A percentile compares a stretch with the other conserved stretches of the same genome.
phyloP scores from a whole-genome alignment of 768 basidiomycete species.

The Podaxis mareebaensis region DNA sequence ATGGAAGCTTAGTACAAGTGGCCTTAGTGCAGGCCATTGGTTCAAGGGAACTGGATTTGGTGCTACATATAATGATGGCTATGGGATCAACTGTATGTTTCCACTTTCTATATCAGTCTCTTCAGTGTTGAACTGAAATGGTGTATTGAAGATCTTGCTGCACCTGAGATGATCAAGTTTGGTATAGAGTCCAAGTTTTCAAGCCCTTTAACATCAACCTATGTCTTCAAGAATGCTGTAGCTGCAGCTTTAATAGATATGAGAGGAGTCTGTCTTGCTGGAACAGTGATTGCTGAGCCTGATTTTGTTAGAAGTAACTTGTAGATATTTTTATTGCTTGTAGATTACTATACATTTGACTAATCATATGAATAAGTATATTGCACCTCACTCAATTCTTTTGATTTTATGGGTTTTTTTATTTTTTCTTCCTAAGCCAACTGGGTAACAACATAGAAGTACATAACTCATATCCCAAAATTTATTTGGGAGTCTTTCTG shows the following conservation, averaged over 20 bases:
- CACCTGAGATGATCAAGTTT: slow-evolving; percentile 79
- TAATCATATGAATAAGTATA: not conserved
- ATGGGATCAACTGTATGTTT: slow-evolving; percentile 88
- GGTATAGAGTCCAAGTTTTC: slow-evolving; percentile 91
- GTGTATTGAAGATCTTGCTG: slow-evolving; percentile 67
- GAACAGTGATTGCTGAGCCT: slow-evolving; percentile 23
- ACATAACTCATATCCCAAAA: not conserved
- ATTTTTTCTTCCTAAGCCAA: not conserved
- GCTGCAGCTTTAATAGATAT: slow-evolving; percentile 68
- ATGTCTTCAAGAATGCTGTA: slow-evolving; percentile 62
- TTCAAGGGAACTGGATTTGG: slow-evolving; percentile 96
- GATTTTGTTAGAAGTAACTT: slow-evolving; percentile 29
- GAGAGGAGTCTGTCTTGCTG: slow-evolving; percentile 49
- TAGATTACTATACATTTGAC: not conserved
- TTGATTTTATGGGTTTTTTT: slow-evolving; percentile 9
- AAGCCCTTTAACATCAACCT: slow-evolving; percentile 68
- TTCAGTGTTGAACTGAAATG: not conserved
- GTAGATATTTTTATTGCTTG: slow-evolving; percentile 18
- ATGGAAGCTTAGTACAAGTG: slow-evolving; percentile 92
- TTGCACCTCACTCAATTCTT: not conserved
- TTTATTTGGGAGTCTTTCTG: not conserved
- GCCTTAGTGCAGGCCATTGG: slow-evolving; percentile 78
- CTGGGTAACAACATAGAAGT: not conserved
- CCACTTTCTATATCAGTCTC: not conserved
- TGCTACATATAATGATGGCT: slow-evolving; percentile 78